Evolutionary conservation across 169 alveolate species (phyloP), one percentile per base, ranked within the genome.

Genomic region (Eimeria zaria): DNA sequence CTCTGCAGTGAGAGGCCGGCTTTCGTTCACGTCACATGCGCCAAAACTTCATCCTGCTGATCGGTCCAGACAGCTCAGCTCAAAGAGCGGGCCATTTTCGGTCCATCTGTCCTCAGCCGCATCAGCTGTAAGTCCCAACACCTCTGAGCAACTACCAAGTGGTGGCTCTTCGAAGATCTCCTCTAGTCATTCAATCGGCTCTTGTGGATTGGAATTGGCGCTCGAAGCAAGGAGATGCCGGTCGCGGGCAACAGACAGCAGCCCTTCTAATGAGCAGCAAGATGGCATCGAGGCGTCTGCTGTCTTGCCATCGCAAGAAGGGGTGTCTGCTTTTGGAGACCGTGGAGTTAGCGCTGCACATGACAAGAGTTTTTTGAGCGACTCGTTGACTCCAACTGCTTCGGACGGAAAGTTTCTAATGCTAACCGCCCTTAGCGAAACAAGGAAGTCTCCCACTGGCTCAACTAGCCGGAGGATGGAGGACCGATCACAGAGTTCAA

Each of bases 181-280:
- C 24, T 22, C 14, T 62, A 67, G 81, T 18, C 78, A 62, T 41
- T 41, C 93, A 44, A 30, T 12, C 44, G 44, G 62, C 81, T 22
- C 58, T n/a, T 12, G 67, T 87, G 93, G 93, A 60, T n/a, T 62
- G 46, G 81, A 87, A 7, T 0, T 62, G 51, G 33, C 81, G 20
- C 83, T 62, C n/a, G 93, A 22, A 41, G 93, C 83, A 46, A 87
- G 81, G 44, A 20, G 93, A 44, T 62, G 93, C 80, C 58, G 64
- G 46, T 60, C 93, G 36, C 81, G 93, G 60, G 81, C 62, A n/a
- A 39, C 93, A 87, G 71, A 71, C 30, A 62, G 83, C 81, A 64
- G 36, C 81, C 36, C 39, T 55, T 51, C 91, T 4, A 60, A 27
- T 27, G 93, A 87, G 11, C 83, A 22, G 16, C 58, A 62, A 27